Percentiles rank a stretch among this genome's conserved stretches.
These are phyloP conservation scores for Rhodamnia argentea DNA, from an alignment of 345 rosid genomes.

Conservation along the genomic window DNA sequence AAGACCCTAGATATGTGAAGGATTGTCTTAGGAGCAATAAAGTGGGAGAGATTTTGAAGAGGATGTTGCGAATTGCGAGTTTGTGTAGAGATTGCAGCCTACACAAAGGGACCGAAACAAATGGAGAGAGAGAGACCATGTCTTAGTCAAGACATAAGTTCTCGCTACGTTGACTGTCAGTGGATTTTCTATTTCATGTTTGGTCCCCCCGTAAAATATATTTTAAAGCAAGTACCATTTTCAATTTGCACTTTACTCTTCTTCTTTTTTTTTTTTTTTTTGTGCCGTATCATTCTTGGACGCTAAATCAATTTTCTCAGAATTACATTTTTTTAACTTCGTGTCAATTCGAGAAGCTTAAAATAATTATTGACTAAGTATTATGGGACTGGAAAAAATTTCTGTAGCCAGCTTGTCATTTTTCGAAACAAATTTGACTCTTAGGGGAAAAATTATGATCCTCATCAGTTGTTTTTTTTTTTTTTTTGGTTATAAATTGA, in stretches of 20 bases:
- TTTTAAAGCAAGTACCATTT: background rate
- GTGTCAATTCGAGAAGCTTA: background rate
- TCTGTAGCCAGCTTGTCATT: background rate
- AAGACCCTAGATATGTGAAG: background rate
- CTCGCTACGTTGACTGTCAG: constrained; percentile 4
- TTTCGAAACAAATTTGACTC: background rate
- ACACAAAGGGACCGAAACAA: constrained; percentile 1
- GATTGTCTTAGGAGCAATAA: background rate
- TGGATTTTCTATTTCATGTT: background rate
- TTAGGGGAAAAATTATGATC: background rate
- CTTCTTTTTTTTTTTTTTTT: background rate
- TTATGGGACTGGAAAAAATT: background rate
- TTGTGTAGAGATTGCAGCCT: constrained; percentile 7
- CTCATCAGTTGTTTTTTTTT: background rate
- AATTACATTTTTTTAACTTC: background rate
- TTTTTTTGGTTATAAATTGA: background rate
- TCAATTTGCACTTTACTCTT: background rate
- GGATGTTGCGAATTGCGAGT: background rate
- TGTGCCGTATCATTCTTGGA: background rate
- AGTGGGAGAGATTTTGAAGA: background rate
- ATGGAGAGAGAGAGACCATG: background rate
- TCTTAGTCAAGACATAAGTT: background rate
- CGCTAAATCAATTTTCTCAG: background rate
- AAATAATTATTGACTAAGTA: background rate
- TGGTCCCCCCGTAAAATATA: background rate